These are phyloP conservation scores for Osmanthus fragrans DNA, from an alignment of 257 asterid genomes.

Conservation along the genomic window DNA sequence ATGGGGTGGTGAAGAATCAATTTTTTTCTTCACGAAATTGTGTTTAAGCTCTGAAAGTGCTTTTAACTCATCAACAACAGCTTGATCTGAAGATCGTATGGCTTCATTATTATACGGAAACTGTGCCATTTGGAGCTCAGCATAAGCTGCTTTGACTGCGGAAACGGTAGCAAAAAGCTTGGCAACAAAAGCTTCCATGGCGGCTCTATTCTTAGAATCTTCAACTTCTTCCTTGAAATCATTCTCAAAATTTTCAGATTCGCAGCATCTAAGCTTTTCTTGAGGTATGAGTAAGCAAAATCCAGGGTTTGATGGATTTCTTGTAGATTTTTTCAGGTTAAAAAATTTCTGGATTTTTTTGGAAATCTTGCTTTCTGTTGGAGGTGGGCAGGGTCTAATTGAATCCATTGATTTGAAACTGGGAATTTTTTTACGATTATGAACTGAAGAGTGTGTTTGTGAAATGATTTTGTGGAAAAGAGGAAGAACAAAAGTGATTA, in stretches of 20 bases:
- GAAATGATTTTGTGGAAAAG: background rate
- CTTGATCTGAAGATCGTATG: constrained; percentile 75
- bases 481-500: background rate
- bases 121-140: constrained; percentile 95
- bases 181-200: constrained; percentile 83
- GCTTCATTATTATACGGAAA: constrained; percentile 80
- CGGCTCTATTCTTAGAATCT: constrained; percentile 58
- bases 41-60: constrained; percentile 77
- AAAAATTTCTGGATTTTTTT: background rate
- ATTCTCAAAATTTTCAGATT: background rate
- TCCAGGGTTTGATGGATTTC: background rate
- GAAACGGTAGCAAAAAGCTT: constrained; percentile 89
- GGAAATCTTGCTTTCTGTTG: background rate
- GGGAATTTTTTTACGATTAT: background rate
- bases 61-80: constrained; percentile 79
- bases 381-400: background rate
- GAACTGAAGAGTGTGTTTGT: background rate
- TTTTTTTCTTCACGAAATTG: constrained; percentile 60
- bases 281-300: background rate
- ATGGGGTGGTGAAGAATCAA: constrained; percentile 88
- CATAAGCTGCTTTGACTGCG: constrained; percentile 86
- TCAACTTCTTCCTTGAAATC: constrained; percentile 39
- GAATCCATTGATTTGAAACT: background rate
- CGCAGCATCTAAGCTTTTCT: background rate
- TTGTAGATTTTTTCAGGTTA: background rate